phyloP scores from a whole-genome alignment of 1,139 yeast species.

The Kodamaea sp. region DNA sequence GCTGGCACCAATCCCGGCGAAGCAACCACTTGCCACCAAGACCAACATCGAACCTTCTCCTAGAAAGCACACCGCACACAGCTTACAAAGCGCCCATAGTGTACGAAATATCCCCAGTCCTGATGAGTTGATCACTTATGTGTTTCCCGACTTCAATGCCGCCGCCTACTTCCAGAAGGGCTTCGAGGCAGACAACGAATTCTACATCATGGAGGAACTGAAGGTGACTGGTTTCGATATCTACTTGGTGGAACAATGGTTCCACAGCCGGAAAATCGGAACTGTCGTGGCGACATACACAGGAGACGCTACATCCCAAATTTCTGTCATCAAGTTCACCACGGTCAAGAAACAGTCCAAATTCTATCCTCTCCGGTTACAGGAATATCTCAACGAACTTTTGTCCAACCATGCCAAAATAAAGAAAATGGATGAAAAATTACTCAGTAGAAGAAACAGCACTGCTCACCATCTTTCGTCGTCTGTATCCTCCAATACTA shows the following conservation, averaged over 20 bases:
- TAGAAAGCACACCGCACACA: not conserved
- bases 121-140: slow-evolving; percentile 41
- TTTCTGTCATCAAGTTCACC: slow-evolving; percentile 61
- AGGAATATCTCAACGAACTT: slow-evolving; percentile 65
- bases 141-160: slow-evolving; percentile 55
- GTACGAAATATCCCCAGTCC: slow-evolving; percentile 4
- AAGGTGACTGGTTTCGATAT: slow-evolving; percentile 74
- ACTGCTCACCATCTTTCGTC: slow-evolving; percentile 1
- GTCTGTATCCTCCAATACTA: not conserved
- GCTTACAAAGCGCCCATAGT: not conserved
- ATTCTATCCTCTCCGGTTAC: slow-evolving; percentile 61
- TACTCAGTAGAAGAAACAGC: slow-evolving; percentile 11
- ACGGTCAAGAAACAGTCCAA: slow-evolving; percentile 55
- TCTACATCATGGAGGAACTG: slow-evolving; percentile 43
- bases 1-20: not conserved
- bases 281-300: slow-evolving; percentile 79
- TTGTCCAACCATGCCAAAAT: slow-evolving; percentile 56
- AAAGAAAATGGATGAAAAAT: slow-evolving; percentile 33
- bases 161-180: slow-evolving; percentile 48
- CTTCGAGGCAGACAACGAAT: slow-evolving; percentile 37
- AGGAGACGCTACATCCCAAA: slow-evolving; percentile 67
- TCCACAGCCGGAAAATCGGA: slow-evolving; percentile 65
- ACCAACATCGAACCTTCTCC: not conserved
- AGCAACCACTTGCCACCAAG: too few species aligned
- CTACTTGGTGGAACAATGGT: slow-evolving; percentile 94